Percentiles rank a stretch among this genome's conserved stretches.
phyloP scores from a whole-genome alignment of 345 rosid genomes.

The Clarkia xantiana region DNA sequence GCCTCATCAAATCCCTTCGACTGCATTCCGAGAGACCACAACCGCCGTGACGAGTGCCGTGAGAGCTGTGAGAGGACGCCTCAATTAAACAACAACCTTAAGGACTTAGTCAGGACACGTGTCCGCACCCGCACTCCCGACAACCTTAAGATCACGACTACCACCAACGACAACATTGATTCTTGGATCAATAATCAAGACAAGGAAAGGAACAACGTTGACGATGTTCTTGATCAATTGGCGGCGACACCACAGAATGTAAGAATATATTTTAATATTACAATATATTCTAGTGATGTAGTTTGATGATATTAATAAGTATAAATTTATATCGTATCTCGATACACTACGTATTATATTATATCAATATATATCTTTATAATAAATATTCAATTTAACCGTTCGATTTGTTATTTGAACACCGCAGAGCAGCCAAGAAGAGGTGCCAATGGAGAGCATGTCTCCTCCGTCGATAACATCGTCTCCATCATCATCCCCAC shows the following conservation, averaged over 20 bases:
- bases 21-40: conserved; percentile 44
- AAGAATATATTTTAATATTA: too few relatives aligned
- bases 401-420: too few relatives aligned
- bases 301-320: too few relatives aligned
- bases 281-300: too few relatives aligned
- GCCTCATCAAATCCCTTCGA: conserved; percentile 44
- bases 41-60: conserved; percentile 25
- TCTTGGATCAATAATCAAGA: too few relatives aligned
- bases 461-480: background rate
- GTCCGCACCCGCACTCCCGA: conserved; percentile 23
- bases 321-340: too few relatives aligned
- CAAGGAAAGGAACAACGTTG: background rate
- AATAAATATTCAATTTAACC: too few relatives aligned
- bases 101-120: conserved; percentile 48
- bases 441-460: conserved; percentile 19
- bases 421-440: too few relatives aligned
- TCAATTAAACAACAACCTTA: conserved; percentile 42
- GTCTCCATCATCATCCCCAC: conserved; percentile 8
- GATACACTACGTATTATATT: too few relatives aligned
- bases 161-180: background rate
- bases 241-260: too few relatives aligned
- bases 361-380: too few relatives aligned
- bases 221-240: too few relatives aligned
- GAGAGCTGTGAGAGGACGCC: conserved; percentile 25
- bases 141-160: background rate